Evolutionary conservation across 306 rosid species (phyloP).

Genomic region (Mucuna pruriens): DNA sequence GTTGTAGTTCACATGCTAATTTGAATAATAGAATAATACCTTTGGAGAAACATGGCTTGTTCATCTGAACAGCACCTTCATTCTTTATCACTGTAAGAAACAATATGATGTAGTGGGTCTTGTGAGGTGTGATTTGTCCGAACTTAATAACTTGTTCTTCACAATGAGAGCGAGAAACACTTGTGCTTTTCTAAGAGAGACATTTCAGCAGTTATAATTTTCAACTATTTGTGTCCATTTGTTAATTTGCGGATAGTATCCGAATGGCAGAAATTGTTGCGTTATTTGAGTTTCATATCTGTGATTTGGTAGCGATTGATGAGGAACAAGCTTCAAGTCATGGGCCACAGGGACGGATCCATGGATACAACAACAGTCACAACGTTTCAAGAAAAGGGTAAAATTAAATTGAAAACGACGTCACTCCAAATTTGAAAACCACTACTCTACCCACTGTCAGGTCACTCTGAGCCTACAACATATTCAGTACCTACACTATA

Average conservation of each 20-base stretch:
- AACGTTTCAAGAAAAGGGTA: background rate
- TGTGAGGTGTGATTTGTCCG: background rate
- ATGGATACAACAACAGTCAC: background rate
- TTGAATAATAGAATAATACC: background rate
- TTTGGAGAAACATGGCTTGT: background rate
- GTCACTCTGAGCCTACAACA: background rate
- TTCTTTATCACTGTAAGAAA: background rate
- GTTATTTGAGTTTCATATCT: background rate
- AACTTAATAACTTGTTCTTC: background rate
- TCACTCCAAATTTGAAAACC: slow-evolving; percentile 30
- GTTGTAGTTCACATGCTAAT: too few species aligned
- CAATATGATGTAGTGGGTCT: background rate
- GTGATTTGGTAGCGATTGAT: background rate
- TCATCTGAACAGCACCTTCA: background rate
- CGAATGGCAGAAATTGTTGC: background rate
- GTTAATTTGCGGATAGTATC: background rate
- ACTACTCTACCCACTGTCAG: slow-evolving; percentile 4
- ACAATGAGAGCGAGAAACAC: background rate
- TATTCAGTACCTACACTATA: background rate
- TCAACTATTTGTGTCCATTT: slow-evolving; percentile 7
- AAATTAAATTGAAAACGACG: background rate
- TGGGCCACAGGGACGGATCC: too few species aligned
- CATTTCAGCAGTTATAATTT: background rate
- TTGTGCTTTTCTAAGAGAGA: slow-evolving; percentile 34
- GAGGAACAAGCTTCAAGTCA: background rate